phyloP scores from a whole-genome alignment of 140 eudicot genomes.

The Oenanthe javanica region DNA sequence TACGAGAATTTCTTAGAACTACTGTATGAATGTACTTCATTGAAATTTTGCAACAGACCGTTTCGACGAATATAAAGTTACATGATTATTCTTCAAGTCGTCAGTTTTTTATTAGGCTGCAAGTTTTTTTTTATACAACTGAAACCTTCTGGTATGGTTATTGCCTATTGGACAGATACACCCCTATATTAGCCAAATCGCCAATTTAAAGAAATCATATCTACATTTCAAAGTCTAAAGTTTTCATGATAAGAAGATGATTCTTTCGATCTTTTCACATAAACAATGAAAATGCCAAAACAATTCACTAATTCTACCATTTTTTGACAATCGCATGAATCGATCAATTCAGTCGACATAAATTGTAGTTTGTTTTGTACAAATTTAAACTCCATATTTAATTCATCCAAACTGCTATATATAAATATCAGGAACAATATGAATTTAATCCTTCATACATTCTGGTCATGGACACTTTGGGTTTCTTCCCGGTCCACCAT shows the following conservation, averaged over 20 bases:
- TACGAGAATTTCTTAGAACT: too few species aligned
- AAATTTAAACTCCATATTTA: not conserved
- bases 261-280: not conserved
- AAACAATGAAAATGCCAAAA: not conserved
- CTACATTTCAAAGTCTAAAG: too few species aligned
- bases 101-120: too few species aligned
- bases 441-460: not conserved
- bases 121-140: too few species aligned
- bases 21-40: too few species aligned
- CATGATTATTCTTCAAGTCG: too few species aligned
- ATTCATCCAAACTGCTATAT: not conserved
- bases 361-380: not conserved
- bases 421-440: not conserved
- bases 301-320: not conserved
- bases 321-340: not conserved
- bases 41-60: too few species aligned
- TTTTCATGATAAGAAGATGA: not conserved
- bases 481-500: slow-evolving; percentile 93
- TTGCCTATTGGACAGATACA: too few species aligned
- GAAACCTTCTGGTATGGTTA: too few species aligned
- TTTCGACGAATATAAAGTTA: too few species aligned
- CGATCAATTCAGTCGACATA: not conserved
- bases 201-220: too few species aligned
- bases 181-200: too few species aligned
- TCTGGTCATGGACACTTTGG: slow-evolving; percentile 44